phyloP scores from a whole-genome alignment of 192 early-diverging fungal species.

The Coemansia sp. region DNA sequence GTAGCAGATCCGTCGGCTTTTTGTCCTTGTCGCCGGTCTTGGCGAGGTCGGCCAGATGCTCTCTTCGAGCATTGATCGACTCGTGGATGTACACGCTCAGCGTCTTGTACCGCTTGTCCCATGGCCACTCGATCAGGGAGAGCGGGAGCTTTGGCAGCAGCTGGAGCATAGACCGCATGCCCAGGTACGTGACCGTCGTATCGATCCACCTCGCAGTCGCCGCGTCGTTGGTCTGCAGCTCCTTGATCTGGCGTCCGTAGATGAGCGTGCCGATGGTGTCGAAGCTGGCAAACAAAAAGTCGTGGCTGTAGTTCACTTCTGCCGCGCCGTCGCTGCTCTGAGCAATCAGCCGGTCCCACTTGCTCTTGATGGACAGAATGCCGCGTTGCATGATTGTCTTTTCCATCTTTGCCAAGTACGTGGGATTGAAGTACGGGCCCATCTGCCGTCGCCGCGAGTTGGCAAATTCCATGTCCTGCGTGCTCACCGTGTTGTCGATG shows the following conservation, averaged over 20 bases:
- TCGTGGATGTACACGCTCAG: constrained; percentile 37
- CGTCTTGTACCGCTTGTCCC: constrained; percentile 25
- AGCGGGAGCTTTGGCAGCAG: constrained; percentile 28
- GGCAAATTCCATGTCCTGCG: constrained; percentile 33
- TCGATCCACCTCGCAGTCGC: constrained; percentile 37
- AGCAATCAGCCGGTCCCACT: constrained; percentile 29
- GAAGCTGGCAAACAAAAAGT: constrained; percentile 41
- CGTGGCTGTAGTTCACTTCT: constrained; percentile 44
- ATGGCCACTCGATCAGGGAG: constrained; percentile 25
- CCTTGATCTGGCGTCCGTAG: constrained; percentile 35
- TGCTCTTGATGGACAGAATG: constrained; percentile 26
- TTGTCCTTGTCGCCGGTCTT: background rate
- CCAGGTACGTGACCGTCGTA: constrained; percentile 33
- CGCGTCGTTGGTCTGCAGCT: constrained; percentile 25
- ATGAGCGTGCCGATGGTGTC: constrained; percentile 45
- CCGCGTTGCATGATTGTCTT: constrained; percentile 43
- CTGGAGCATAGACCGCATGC: constrained; percentile 35
- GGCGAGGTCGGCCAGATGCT: constrained; percentile 6
- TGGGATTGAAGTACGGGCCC: constrained; percentile 36
- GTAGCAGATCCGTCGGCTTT: constrained; percentile 36
- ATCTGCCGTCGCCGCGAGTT: constrained; percentile 43
- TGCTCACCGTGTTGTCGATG: constrained; percentile 43
- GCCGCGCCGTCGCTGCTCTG: constrained; percentile 17
- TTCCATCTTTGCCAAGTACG: constrained; percentile 41
- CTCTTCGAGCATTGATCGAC: constrained; percentile 23